A percentile compares a stretch with the other conserved stretches of the same genome.
These are phyloP conservation scores for Gastrodia elata DNA, from an alignment of 106 monocot species.

Conservation along the genomic window DNA sequence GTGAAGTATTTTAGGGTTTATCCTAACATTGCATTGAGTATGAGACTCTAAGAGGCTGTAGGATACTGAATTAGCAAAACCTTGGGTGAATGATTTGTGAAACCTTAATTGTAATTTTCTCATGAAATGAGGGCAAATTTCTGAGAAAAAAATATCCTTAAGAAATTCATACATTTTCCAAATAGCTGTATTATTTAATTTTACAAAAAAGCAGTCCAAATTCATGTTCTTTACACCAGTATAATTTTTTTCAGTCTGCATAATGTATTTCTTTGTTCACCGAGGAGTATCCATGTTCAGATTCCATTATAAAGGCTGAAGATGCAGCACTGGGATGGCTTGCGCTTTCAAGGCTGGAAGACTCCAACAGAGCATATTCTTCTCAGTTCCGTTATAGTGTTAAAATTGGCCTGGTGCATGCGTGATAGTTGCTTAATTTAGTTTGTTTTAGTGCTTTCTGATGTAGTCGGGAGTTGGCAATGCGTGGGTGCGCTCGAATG, in stretches of 20 bases:
- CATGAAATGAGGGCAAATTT: too few species aligned
- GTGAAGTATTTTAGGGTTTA: too few species aligned
- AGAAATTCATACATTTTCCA: too few species aligned
- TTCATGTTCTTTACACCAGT: too few species aligned
- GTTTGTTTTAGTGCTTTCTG: constrained; percentile 17
- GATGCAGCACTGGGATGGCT: background rate
- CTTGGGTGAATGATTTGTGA: too few species aligned
- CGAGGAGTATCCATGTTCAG: background rate
- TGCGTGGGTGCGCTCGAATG: constrained; percentile 13
- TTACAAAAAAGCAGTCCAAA: too few species aligned
- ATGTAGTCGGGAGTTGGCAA: background rate
- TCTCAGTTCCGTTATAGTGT: background rate
- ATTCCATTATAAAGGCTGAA: background rate
- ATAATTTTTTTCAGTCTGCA: background rate
- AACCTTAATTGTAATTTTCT: too few species aligned
- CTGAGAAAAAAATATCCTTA: too few species aligned
- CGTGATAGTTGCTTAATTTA: background rate
- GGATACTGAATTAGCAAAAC: too few species aligned
- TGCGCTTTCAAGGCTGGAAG: background rate
- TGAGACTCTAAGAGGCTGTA: too few species aligned
- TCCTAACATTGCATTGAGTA: too few species aligned
- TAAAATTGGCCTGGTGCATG: background rate
- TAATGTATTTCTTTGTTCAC: background rate
- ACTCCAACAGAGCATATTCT: background rate
- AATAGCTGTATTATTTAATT: too few species aligned